These are phyloP conservation scores for Cytospora mali DNA, from an alignment of 2,329 filamentous ascomycete genomes.

Conservation along the genomic window DNA sequence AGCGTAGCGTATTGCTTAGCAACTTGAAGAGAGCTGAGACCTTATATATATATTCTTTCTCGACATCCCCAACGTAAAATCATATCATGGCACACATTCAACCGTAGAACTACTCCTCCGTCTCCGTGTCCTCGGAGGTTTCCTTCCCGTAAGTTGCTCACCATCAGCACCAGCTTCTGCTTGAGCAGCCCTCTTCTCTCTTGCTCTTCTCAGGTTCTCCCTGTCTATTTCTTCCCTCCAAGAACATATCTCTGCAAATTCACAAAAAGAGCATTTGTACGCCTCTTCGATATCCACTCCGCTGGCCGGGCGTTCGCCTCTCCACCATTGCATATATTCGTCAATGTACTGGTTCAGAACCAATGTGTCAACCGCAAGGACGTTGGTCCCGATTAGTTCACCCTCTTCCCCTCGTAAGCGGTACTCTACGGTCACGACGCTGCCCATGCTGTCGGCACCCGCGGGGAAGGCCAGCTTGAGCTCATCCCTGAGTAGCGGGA, in stretches of 20 bases:
- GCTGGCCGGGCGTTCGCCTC: slow-evolving; percentile 68
- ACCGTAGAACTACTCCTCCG: slow-evolving; percentile 8
- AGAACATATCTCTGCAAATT: slow-evolving; percentile 76
- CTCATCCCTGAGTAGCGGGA: slow-evolving; percentile 50
- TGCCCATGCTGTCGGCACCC: slow-evolving; percentile 51
- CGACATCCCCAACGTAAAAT: background rate
- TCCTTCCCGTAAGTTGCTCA: background rate
- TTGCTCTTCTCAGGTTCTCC: slow-evolving; percentile 43
- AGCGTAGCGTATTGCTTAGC: too few relatives aligned
- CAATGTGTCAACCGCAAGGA: slow-evolving; percentile 68
- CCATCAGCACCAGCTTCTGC: background rate
- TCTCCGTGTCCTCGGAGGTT: slow-evolving; percentile 11
- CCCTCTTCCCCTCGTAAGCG: slow-evolving; percentile 52
- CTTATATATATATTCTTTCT: too few relatives aligned
- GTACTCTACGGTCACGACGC: slow-evolving; percentile 58
- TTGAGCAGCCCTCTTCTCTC: slow-evolving; percentile 20
- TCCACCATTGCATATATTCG: slow-evolving; percentile 85
- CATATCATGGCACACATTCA: background rate
- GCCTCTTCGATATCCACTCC: slow-evolving; percentile 84
- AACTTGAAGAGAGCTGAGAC: too few relatives aligned
- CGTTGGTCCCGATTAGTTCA: slow-evolving; percentile 54
- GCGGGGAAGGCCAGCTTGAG: slow-evolving; percentile 55
- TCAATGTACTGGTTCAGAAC: slow-evolving; percentile 67
- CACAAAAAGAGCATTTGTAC: slow-evolving; percentile 84
- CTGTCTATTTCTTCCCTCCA: slow-evolving; percentile 76